phyloP scores from a whole-genome alignment of 2,329 filamentous ascomycete genomes.

The Trichoderma atroviride region DNA sequence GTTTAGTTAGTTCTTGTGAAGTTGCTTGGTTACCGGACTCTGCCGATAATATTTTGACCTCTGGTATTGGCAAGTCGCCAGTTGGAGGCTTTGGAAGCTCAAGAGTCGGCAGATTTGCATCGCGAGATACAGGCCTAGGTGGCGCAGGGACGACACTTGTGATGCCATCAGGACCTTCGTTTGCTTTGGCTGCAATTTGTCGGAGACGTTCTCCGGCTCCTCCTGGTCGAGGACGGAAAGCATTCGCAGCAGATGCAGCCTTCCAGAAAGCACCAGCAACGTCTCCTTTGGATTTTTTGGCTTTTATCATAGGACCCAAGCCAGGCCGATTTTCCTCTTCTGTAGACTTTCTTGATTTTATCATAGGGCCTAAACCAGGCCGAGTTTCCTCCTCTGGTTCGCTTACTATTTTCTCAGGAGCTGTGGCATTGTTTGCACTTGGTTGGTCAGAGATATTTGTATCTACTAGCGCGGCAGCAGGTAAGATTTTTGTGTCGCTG shows the following conservation, averaged over 20 bases:
- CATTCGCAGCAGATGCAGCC: conserved; percentile 58
- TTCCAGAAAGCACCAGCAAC: conserved; percentile 78
- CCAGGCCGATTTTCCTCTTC: conserved; percentile 63
- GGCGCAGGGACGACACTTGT: conserved; percentile 85
- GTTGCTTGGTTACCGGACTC: conserved; percentile 46
- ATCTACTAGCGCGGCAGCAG: not conserved
- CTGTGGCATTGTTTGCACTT: not conserved
- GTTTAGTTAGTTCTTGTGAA: conserved; percentile 40
- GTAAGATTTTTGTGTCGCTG: not conserved
- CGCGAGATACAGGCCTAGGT: conserved; percentile 48
- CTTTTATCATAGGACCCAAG: conserved; percentile 87
- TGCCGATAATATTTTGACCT: conserved; percentile 61
- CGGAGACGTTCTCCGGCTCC: conserved; percentile 81
- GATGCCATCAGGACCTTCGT: conserved; percentile 82
- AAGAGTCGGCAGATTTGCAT: conserved; percentile 37
- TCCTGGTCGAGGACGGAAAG: conserved; percentile 84
- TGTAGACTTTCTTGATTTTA: conserved; percentile 58
- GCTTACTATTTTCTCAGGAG: not conserved
- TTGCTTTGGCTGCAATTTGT: conserved; percentile 59
- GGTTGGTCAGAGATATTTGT: not conserved
- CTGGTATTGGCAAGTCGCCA: conserved; percentile 49
- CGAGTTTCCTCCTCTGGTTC: conserved; percentile 48
- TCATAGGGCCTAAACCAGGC: conserved; percentile 89
- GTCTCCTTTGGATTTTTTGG: conserved; percentile 71
- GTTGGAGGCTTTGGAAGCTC: conserved; percentile 39